phyloP scores from a whole-genome alignment of 202 grass and related monocot species.

The Brachypodium distachyon region DNA sequence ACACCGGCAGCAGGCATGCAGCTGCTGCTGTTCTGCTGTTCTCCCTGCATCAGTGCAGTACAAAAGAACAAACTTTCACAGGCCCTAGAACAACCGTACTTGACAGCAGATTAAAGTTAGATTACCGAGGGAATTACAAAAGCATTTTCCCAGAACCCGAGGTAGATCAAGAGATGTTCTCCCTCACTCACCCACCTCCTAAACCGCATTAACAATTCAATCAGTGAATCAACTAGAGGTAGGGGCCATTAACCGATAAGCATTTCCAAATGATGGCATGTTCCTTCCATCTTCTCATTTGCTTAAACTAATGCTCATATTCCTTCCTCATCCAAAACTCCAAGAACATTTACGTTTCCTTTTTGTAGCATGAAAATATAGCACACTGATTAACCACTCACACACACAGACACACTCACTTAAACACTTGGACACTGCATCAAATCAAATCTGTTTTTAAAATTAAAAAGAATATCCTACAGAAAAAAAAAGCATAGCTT shows the following conservation, averaged over 20 bases:
- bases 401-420: not conserved
- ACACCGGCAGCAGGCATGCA: constrained; percentile 24
- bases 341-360: not conserved
- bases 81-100: constrained; percentile 33
- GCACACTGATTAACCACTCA: not conserved
- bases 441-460: constrained; percentile 47
- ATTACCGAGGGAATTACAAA: constrained; percentile 30
- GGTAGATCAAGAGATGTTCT: constrained; percentile 24
- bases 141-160: constrained; percentile 6
- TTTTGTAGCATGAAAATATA: not conserved
- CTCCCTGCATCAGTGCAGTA: constrained; percentile 24
- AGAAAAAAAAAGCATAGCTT: constrained; percentile 26
- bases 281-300: constrained; percentile 30
- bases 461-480: constrained; percentile 42
- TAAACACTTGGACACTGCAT: not conserved
- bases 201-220: not conserved
- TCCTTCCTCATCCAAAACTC: constrained; percentile 32
- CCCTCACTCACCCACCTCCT: not conserved
- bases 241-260: too few relatives aligned
- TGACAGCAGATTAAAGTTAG: constrained; percentile 17
- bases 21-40: constrained; percentile 1
- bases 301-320: constrained; percentile 14
- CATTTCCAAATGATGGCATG: constrained; percentile 43
- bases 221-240: constrained; percentile 30
- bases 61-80: constrained; percentile 47